A percentile compares a stretch with the other conserved stretches of the same genome.
phyloP scores from a whole-genome alignment of 805 yeast genomes.

The Zygosaccharomyces kombuchaensis region DNA sequence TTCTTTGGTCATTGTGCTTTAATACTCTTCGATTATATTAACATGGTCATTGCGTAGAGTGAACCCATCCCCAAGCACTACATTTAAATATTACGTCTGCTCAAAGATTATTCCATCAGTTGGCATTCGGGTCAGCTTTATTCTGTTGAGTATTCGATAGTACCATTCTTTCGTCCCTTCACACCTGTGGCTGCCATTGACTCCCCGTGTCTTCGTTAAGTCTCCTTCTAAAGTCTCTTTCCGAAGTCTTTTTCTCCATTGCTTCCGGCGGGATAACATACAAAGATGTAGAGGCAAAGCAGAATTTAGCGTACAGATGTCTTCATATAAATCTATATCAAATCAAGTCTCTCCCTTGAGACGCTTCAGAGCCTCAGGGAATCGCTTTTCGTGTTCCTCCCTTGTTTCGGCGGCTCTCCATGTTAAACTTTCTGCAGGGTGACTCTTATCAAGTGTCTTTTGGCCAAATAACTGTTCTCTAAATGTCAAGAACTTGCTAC shows the following conservation, averaged over 20 bases:
- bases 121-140: too few species aligned
- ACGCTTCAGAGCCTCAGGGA: background rate
- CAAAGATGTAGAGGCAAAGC: background rate
- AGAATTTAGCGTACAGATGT: too few species aligned
- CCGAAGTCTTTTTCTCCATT: background rate
- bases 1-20: constrained; percentile 7
- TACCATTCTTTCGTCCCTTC: background rate
- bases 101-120: background rate
- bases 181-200: background rate
- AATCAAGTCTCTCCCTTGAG: constrained; percentile 1
- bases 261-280: background rate
- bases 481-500: constrained; percentile 26
- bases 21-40: background rate
- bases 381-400: constrained; percentile 29
- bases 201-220: background rate
- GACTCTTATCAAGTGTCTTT: constrained; percentile 16
- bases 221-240: too few species aligned
- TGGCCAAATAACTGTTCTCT: constrained; percentile 36
- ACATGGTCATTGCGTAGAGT: background rate
- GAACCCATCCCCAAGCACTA: background rate
- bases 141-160: too few species aligned
- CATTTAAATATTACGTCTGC: background rate
- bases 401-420: constrained; percentile 26
- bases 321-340: too few species aligned
- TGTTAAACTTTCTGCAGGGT: constrained; percentile 21